These are phyloP conservation scores for Penicillium frequentans DNA, from an alignment of 2,329 filamentous ascomycete species.

Conservation along the genomic window DNA sequence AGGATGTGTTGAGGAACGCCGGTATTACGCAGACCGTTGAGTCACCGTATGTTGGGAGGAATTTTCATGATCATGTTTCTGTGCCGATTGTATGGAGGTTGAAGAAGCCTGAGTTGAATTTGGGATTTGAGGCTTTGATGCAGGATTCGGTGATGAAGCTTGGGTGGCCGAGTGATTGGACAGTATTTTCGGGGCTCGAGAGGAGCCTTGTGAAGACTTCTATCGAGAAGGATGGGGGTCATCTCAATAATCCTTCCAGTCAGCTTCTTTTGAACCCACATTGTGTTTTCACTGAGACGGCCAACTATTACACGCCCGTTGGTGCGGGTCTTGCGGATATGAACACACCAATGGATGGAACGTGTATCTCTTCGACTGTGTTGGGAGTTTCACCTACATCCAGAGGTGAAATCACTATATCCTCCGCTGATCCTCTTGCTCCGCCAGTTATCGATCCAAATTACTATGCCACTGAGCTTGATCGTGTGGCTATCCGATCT, in stretches of 20 bases:
- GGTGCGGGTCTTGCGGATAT: background rate
- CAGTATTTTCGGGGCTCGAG: background rate
- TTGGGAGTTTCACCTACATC: background rate
- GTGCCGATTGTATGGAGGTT: background rate
- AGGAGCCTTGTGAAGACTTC: background rate
- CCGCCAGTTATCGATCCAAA: background rate
- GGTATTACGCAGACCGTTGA: background rate
- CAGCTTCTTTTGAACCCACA: background rate
- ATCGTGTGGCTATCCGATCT: background rate
- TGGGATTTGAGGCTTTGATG: background rate
- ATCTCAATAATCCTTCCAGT: background rate
- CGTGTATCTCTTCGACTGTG: background rate
- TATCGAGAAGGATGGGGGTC: background rate
- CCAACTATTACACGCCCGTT: background rate
- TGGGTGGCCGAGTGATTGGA: background rate
- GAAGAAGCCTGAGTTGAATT: background rate
- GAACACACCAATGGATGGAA: background rate
- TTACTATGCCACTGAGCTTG: background rate
- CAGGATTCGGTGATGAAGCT: background rate
- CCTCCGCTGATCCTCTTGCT: background rate
- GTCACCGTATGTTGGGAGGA: background rate
- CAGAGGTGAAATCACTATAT: background rate
- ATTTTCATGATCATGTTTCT: background rate
- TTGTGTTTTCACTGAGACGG: background rate
- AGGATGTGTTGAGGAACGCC: background rate